Evolutionary conservation across 2,329 filamentous ascomycete genomes (phyloP).

Genomic region (Xylaria polymorpha): DNA sequence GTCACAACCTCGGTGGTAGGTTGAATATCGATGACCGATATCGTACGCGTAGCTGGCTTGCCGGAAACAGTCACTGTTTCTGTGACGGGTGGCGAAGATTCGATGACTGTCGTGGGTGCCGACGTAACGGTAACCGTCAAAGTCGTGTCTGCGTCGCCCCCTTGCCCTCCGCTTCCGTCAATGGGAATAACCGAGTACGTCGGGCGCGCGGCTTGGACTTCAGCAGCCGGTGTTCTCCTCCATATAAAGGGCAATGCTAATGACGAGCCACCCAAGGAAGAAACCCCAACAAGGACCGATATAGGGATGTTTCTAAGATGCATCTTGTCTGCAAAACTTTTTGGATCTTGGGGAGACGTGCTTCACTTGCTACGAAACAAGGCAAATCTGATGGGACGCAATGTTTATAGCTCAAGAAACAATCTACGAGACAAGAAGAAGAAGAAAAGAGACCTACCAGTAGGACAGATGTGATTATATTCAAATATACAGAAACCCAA

Average conservation of each 20-base stretch:
- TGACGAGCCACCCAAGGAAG: constrained; percentile 40
- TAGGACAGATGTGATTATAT: constrained; percentile 34
- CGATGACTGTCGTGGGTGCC: constrained; percentile 51
- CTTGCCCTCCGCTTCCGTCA: constrained; percentile 47
- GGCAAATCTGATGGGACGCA: constrained; percentile 11
- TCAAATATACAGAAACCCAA: constrained; percentile 55
- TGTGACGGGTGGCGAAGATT: constrained; percentile 47
- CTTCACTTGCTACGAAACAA: constrained; percentile 19
- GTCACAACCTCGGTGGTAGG: constrained; percentile 41
- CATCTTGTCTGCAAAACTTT: constrained; percentile 46
- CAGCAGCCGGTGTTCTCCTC: constrained; percentile 34
- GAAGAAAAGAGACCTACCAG: constrained; percentile 14
- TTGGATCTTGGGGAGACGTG: not conserved
- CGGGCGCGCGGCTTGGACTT: constrained; percentile 46
- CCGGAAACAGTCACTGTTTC: constrained; percentile 46
- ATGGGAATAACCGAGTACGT: constrained; percentile 55
- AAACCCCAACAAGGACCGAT: constrained; percentile 44
- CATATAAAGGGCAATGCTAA: constrained; percentile 48
- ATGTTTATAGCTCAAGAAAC: constrained; percentile 27
- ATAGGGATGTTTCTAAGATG: constrained; percentile 43
- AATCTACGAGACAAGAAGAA: constrained; percentile 31
- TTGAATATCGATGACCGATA: constrained; percentile 50
- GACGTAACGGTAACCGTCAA: constrained; percentile 51
- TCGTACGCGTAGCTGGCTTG: constrained; percentile 37
- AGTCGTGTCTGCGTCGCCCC: constrained; percentile 35